These are phyloP conservation scores for Cenchrus americanus DNA, from an alignment of 176 grass and related monocot species.

Conservation along the genomic window DNA sequence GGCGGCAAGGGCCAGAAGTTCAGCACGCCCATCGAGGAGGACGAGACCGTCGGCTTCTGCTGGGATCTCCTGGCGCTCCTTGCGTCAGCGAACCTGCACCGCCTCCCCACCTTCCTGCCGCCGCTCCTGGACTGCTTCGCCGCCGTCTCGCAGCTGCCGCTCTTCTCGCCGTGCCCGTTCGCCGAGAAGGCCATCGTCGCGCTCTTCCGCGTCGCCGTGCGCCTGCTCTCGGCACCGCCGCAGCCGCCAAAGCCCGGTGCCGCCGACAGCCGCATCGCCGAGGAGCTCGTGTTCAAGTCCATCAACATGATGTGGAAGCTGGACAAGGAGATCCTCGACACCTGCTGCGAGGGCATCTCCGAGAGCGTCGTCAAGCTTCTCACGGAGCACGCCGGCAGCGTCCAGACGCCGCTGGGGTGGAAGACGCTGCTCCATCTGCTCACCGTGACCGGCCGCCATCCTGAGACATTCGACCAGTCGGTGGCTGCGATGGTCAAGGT, in stretches of 20 bases:
- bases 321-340: constrained; percentile 91
- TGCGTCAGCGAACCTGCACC: constrained; percentile 53
- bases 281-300: constrained; percentile 86
- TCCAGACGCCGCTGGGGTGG: constrained; percentile 76
- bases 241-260: background rate
- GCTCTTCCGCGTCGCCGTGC: constrained; percentile 71
- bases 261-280: constrained; percentile 42
- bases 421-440: constrained; percentile 84
- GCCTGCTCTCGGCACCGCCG: constrained; percentile 47
- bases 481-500: constrained; percentile 69
- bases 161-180: constrained; percentile 83
- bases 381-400: constrained; percentile 44
- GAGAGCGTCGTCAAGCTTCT: constrained; percentile 63
- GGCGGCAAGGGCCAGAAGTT: constrained; percentile 93
- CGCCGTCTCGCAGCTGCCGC: constrained; percentile 72
- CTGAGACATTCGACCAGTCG: constrained; percentile 88
- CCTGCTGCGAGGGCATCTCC: constrained; percentile 70
- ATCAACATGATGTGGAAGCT: constrained; percentile 89
- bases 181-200: constrained; percentile 83
- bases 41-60: constrained; percentile 83
- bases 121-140: constrained; percentile 77
- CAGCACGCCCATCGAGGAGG: constrained; percentile 86
- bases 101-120: constrained; percentile 74
- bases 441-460: constrained; percentile 68
- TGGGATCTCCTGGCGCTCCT: constrained; percentile 75